Conservation (phyloP, 345 rosid species). For the Brassica nigra region DNA sequence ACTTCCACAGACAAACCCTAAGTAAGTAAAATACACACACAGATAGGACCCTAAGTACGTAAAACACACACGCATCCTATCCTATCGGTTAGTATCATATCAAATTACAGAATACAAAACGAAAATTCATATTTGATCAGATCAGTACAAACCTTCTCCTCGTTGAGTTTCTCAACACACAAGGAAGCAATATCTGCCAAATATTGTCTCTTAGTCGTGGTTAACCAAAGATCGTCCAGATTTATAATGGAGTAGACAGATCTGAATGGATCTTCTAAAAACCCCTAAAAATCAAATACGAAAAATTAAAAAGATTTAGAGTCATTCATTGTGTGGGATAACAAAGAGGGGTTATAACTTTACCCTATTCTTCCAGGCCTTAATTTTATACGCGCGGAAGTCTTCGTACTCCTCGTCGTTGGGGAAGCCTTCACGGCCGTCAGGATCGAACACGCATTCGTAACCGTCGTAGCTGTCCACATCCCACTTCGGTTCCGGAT, state of each 20-base stretch:
- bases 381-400: background rate
- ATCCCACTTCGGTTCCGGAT: conserved; percentile 14
- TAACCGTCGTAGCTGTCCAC: conserved; percentile 16
- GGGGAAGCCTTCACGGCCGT: background rate
- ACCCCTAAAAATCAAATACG: too few species aligned
- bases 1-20: background rate
- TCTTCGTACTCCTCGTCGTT: background rate
- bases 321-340: background rate
- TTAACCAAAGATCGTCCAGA: background rate
- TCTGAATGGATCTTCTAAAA: too few species aligned
- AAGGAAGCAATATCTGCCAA: background rate
- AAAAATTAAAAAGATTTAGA: background rate
- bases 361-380: background rate
- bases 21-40: background rate
- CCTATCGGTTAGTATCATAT: background rate
- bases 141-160: background rate
- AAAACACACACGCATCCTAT: background rate
- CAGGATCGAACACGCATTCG: background rate
- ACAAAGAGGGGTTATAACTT: background rate
- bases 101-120: background rate
- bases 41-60: background rate
- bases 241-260: background rate
- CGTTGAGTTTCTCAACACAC: background rate
- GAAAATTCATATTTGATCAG: background rate
- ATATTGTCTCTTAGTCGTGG: background rate